These are phyloP conservation scores for Sugiyamaella chiloensis DNA, from an alignment of 805 yeast species.

Conservation along the genomic window DNA sequence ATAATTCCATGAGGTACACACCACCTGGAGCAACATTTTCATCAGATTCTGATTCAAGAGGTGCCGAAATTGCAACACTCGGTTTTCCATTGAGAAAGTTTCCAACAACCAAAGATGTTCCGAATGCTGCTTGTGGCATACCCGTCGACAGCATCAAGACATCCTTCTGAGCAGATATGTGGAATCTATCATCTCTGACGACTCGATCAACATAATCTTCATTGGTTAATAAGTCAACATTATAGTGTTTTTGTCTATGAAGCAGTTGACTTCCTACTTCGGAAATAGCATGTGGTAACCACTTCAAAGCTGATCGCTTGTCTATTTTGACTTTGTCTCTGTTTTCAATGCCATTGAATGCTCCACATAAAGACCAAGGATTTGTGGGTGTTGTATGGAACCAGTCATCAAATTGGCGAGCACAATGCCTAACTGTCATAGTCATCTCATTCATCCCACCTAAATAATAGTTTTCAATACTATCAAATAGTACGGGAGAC, in stretches of 20 bases:
- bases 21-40: slow-evolving; percentile 11
- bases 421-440: slow-evolving; percentile 40
- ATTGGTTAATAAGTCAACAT: background rate
- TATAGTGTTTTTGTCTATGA: background rate
- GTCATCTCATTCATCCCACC: slow-evolving; percentile 54
- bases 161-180: background rate
- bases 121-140: slow-evolving; percentile 42
- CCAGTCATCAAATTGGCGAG: slow-evolving; percentile 41
- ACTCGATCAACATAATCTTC: background rate
- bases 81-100: slow-evolving; percentile 38
- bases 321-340: background rate
- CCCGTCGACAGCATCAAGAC: slow-evolving; percentile 17
- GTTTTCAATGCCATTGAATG: slow-evolving; percentile 29
- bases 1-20: slow-evolving; percentile 21
- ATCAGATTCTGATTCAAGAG: slow-evolving; percentile 35
- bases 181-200: background rate
- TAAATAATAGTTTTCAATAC: slow-evolving; percentile 46
- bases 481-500: slow-evolving; percentile 45
- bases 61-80: slow-evolving; percentile 51
- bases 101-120: slow-evolving; percentile 43
- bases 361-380: slow-evolving; percentile 36
- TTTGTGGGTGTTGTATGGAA: slow-evolving; percentile 30
- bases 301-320: background rate
- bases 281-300: background rate
- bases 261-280: background rate